phyloP scores from a whole-genome alignment of 2,329 filamentous ascomycete species.

The Phialemoniopsis sp. region DNA sequence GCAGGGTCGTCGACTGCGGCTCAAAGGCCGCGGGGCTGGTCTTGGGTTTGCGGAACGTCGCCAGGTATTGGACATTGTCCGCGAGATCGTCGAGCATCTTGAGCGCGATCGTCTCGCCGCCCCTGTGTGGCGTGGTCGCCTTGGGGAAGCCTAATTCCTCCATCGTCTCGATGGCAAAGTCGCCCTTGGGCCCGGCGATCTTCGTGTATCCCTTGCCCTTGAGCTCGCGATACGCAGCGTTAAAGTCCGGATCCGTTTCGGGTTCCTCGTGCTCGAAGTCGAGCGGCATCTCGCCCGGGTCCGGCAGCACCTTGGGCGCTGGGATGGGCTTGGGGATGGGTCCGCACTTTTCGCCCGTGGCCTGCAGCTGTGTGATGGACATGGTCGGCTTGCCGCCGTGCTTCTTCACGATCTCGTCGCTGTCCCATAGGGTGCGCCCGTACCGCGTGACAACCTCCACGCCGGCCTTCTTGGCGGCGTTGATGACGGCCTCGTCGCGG shows the following conservation, averaged over 20 bases:
- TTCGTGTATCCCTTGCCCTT: slow-evolving; percentile 52
- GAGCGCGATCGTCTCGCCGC: slow-evolving; percentile 66
- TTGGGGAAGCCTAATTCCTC: slow-evolving; percentile 64
- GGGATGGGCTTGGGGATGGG: slow-evolving; percentile 57
- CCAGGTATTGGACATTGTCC: slow-evolving; percentile 60
- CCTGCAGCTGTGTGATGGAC: slow-evolving; percentile 65
- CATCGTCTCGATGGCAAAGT: slow-evolving; percentile 69
- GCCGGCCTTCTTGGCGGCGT: slow-evolving; percentile 59
- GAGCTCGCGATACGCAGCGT: slow-evolving; percentile 47
- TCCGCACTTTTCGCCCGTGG: slow-evolving; percentile 59
- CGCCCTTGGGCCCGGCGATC: slow-evolving; percentile 62
- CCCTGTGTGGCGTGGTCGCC: slow-evolving; percentile 63
- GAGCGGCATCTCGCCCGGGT: slow-evolving; percentile 60
- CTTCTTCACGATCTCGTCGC: slow-evolving; percentile 61
- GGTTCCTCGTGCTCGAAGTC: slow-evolving; percentile 54
- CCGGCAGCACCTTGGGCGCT: slow-evolving; percentile 54
- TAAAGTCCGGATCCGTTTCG: slow-evolving; percentile 52
- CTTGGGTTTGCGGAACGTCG: slow-evolving; percentile 72
- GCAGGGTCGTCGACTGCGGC: slow-evolving; percentile 67
- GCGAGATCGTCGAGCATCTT: slow-evolving; percentile 54
- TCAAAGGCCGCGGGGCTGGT: slow-evolving; percentile 71
- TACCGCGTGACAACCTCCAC: slow-evolving; percentile 61
- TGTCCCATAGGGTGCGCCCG: slow-evolving; percentile 71
- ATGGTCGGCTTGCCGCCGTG: slow-evolving; percentile 70
- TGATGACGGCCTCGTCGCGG: slow-evolving; percentile 55